Evolutionary conservation across 208 protist species (phyloP).

Genomic region (Wallacemonas rigidus): DNA sequence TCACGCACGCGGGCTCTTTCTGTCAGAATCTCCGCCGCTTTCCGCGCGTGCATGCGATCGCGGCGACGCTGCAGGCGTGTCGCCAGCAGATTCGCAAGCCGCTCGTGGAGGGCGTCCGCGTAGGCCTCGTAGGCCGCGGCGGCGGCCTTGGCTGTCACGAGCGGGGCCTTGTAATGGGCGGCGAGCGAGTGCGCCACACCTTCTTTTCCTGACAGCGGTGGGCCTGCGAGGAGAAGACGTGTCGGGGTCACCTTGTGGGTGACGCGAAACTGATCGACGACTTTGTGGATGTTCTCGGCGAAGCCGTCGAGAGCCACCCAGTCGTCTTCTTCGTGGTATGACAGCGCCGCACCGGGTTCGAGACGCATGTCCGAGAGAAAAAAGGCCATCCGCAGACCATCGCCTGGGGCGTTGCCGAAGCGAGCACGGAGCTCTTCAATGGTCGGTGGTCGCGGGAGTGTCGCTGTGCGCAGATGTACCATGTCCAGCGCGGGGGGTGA

Average conservation of each 20-base stretch:
- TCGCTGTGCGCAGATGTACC: constrained; percentile 18
- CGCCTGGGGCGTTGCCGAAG: constrained; percentile 19
- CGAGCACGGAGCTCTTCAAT: constrained; percentile 23
- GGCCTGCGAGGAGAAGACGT: constrained; percentile 78
- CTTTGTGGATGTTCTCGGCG: constrained; percentile 55
- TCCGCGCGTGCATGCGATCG: constrained; percentile 41
- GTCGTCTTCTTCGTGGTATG: constrained; percentile 68
- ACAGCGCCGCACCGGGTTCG: constrained; percentile 58
- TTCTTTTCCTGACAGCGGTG: constrained; percentile 75
- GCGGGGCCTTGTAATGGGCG: constrained; percentile 57
- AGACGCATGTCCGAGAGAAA: constrained; percentile 76
- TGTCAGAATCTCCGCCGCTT: constrained; percentile 22
- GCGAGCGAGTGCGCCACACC: constrained; percentile 49
- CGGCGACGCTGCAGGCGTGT: constrained; percentile 61
- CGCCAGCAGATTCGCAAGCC: constrained; percentile 52
- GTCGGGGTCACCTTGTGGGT: constrained; percentile 50
- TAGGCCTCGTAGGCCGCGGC: constrained; percentile 55
- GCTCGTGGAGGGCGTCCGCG: constrained; percentile 41
- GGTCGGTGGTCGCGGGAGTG: constrained; percentile 17
- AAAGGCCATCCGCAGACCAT: constrained; percentile 21
- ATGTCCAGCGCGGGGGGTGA: constrained; percentile 10
- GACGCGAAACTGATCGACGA: constrained; percentile 76
- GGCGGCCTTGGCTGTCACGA: constrained; percentile 47
- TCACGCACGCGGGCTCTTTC: constrained; percentile 26
- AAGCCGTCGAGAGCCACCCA: constrained; percentile 85